A percentile compares a stretch with the other conserved stretches of the same genome.
phyloP scores from a whole-genome alignment of 805 yeast genomes.

The Barnettozyma siamensis region DNA sequence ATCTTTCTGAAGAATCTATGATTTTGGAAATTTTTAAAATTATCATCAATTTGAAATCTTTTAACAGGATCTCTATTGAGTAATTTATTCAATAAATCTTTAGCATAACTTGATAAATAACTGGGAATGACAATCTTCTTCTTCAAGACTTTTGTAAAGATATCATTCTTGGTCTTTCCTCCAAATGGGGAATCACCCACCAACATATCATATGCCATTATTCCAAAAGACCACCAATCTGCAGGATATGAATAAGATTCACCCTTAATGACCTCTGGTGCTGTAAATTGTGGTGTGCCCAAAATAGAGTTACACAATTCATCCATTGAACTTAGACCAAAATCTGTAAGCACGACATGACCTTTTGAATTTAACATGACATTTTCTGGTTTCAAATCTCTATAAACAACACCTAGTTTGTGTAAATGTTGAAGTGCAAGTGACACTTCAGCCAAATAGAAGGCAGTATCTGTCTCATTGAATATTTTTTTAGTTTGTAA shows the following conservation, averaged over 20 bases:
- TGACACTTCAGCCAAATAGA: conserved; percentile 75
- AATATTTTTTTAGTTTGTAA: conserved; percentile 33
- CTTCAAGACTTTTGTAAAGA: conserved; percentile 61
- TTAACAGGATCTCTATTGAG: conserved; percentile 64
- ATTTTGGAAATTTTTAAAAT: conserved; percentile 35
- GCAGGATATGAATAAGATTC: conserved; percentile 71
- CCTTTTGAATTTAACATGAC: conserved; percentile 94
- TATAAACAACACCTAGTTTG: conserved; percentile 73
- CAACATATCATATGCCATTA: conserved; percentile 69
- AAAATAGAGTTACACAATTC: conserved; percentile 34
- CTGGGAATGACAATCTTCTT: conserved; percentile 61
- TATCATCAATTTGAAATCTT: conserved; percentile 54
- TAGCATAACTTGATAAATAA: conserved; percentile 69
- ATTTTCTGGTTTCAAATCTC: conserved; percentile 97
- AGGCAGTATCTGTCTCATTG: conserved; percentile 64
- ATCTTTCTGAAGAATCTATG: conserved; percentile 75
- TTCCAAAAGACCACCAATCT: conserved; percentile 92
- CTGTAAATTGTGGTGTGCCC: conserved; percentile 49
- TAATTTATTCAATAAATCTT: conserved; percentile 59
- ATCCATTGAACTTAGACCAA: conserved; percentile 56
- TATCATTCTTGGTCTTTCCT: conserved; percentile 64
- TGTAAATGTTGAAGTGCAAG: conserved; percentile 75
- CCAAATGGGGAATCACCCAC: conserved; percentile 83
- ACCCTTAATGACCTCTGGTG: conserved; percentile 85
- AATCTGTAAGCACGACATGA: conserved; percentile 93